These are phyloP conservation scores for Solanum rostratum DNA, from an alignment of 257 asterid species.

Conservation along the genomic window DNA sequence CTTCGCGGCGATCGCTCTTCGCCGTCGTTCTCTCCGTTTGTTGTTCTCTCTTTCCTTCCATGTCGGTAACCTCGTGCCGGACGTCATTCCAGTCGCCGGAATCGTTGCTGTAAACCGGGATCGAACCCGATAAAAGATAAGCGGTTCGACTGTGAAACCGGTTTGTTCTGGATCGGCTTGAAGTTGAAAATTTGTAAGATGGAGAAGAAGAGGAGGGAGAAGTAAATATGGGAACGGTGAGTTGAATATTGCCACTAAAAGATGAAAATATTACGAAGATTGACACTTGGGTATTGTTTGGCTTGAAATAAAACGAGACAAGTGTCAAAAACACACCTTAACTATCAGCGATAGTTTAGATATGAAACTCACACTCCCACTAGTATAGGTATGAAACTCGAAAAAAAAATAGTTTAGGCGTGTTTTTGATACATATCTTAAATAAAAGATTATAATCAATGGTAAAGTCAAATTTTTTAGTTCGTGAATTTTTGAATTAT, in stretches of 20 bases:
- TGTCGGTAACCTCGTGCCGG: constrained; percentile 80
- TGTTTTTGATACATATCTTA: no score
- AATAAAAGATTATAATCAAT: no score
- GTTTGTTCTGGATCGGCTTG: background rate
- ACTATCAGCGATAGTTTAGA: no score
- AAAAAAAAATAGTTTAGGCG: no score
- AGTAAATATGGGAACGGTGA: background rate
- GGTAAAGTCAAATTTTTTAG: no score
- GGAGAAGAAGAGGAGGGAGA: background rate
- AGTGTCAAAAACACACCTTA: no score
- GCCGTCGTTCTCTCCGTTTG: constrained; percentile 89
- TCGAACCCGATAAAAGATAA: background rate
- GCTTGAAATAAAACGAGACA: background rate
- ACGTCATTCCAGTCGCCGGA: constrained; percentile 32
- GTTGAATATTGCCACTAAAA: constrained; percentile 14
- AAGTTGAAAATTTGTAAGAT: background rate
- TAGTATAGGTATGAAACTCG: no score
- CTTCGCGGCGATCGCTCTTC: constrained; percentile 94
- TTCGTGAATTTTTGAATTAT: no score
- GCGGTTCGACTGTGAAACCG: background rate
- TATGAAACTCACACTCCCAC: no score
- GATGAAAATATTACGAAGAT: constrained; percentile 10
- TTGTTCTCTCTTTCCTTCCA: constrained; percentile 98
- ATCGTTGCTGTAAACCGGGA: background rate
- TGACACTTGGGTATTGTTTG: constrained; percentile 3